Evolutionary conservation across 441 rosid species (phyloP), one percentile per base, ranked within the genome.

Genomic region (Populus hybrid): DNA sequence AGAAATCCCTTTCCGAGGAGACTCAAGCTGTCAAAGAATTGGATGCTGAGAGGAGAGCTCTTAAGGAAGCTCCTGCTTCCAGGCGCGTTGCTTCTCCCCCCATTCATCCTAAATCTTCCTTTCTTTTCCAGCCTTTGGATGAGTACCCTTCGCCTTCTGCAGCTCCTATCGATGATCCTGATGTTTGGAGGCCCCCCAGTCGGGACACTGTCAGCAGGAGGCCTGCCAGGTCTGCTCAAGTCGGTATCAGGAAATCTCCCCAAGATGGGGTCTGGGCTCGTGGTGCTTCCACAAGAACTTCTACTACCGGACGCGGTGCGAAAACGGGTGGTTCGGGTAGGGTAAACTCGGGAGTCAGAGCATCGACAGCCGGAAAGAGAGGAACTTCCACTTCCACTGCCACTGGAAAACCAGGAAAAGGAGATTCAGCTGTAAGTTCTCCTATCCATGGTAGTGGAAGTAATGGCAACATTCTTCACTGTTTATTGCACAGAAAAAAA

Each of bases 141-240:
- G 99, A 97, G 88, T 94, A 94, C 83, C 98, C 97, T 2, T 89
- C 94, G 75, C 94, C 99, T 20, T 92, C 94, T 12, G 93, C 89
- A 81, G 91, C 85, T 80, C 84, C 95, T 2, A 82, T 92, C 80
- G 99, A 94, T 84, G 99, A 97, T 80, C 99, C 99, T 84, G 99
- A 97, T 91, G 99, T 97, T 50, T 97, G 99, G 99, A 87, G 98
- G 89, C 98, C 99, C 34, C 99, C 97, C 8, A 94, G 94, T 42
- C 88, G 94, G 65, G 99, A 94, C 71, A 83, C 91, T 67, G 9
- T 90, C 2, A 88, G 79, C 75, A 85, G 99, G 83, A 90, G 99
- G 88, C 91, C 99, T 4, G 76, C 86, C 0, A 89, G 99, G 86
- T 75, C 92, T 83, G 93, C 91, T 82, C 97, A 89, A 84, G 90